These are phyloP conservation scores for Epichloe hybrida DNA, from an alignment of 2,329 filamentous ascomycete genomes.

Conservation along the genomic window DNA sequence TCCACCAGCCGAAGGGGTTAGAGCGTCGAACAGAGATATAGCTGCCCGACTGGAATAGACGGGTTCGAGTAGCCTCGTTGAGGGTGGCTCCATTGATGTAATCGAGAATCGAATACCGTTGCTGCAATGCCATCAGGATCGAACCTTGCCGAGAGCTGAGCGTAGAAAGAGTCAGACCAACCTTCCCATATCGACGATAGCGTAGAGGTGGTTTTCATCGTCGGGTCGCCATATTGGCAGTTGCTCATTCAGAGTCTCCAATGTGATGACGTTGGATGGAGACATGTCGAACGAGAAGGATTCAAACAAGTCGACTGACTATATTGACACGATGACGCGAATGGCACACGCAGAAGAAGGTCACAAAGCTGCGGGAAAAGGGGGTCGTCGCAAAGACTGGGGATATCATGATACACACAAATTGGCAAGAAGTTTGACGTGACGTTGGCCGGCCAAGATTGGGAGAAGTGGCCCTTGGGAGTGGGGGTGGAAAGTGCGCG, in stretches of 20 bases:
- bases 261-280: slow-evolving; percentile 31
- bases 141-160: background rate
- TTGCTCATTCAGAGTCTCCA: slow-evolving; percentile 36
- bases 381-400: background rate
- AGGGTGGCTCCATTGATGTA: slow-evolving; percentile 60
- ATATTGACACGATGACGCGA: background rate
- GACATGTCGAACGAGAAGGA: slow-evolving; percentile 13
- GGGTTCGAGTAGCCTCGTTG: slow-evolving; percentile 59
- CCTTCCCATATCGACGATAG: slow-evolving; percentile 49
- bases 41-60: slow-evolving; percentile 64
- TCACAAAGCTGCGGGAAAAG: background rate
- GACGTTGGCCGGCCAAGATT: slow-evolving; percentile 1
- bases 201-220: slow-evolving; percentile 36
- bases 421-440: background rate
- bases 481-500: slow-evolving; percentile 1
- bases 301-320: too few species aligned
- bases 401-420: background rate
- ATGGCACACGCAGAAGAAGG: background rate
- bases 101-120: slow-evolving; percentile 93
- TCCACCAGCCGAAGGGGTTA: slow-evolving; percentile 35
- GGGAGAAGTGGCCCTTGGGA: background rate
- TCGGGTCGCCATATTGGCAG: slow-evolving; percentile 35
- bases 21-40: slow-evolving; percentile 79
- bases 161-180: slow-evolving; percentile 13
- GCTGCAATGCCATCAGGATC: slow-evolving; percentile 28